phyloP scores from a whole-genome alignment of 2,329 filamentous ascomycete genomes.

The Ambrosiella beaveri region DNA sequence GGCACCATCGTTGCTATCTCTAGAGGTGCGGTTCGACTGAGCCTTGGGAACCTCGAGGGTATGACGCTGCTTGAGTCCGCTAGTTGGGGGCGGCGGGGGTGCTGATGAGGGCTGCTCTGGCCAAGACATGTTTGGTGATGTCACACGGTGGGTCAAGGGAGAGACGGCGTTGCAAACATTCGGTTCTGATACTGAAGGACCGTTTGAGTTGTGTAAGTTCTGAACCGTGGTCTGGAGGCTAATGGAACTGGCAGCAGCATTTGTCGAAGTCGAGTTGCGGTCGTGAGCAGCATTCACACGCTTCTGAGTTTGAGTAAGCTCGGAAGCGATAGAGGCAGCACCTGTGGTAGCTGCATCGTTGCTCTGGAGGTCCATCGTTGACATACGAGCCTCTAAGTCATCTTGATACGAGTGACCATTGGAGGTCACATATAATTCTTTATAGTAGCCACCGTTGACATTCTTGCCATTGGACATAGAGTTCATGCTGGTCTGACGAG shows the following conservation, averaged over 20 bases:
- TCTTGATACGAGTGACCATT: constrained; percentile 5
- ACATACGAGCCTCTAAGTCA: constrained; percentile 11
- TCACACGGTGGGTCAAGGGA: constrained; percentile 4
- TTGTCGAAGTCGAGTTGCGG: constrained; percentile 1
- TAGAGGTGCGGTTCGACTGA: constrained; percentile 48
- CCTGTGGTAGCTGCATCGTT: constrained; percentile 4
- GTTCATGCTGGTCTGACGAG: constrained; percentile 11
- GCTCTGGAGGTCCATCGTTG: constrained; percentile 8
- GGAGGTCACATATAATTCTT: not conserved
- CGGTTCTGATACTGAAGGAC: not conserved
- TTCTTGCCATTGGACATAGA: constrained; percentile 7
- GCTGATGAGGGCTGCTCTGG: constrained; percentile 11
- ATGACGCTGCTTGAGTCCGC: constrained; percentile 61
- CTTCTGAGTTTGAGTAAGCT: constrained; percentile 7
- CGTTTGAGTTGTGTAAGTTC: not conserved
- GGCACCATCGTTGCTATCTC: constrained; percentile 50
- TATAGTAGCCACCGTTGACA: not conserved
- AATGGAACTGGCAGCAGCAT: constrained; percentile 1
- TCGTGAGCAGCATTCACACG: constrained; percentile 5
- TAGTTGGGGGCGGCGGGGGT: constrained; percentile 19
- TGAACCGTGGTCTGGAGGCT: constrained; percentile 3
- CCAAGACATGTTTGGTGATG: not conserved
- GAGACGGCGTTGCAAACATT: constrained; percentile 7
- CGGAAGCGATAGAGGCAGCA: constrained; percentile 4
- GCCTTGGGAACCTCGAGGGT: constrained; percentile 72